Evolutionary conservation across 2,329 filamentous ascomycete species (phyloP).

Genomic region (Hymenoscyphus scutula): DNA sequence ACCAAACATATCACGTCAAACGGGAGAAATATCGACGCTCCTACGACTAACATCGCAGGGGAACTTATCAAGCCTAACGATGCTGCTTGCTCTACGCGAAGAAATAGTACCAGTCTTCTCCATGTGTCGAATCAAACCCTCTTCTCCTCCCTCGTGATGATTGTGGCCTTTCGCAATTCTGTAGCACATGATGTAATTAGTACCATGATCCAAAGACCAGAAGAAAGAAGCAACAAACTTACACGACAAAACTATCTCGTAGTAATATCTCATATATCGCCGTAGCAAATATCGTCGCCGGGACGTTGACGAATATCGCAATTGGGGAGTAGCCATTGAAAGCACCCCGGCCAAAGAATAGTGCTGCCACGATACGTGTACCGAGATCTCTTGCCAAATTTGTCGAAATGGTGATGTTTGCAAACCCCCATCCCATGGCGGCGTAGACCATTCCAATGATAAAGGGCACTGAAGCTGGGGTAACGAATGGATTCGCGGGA

Average conservation of each 20-base stretch:
- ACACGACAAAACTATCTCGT: slow-evolving; percentile 49
- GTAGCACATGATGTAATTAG: not conserved
- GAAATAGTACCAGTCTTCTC: slow-evolving; percentile 37
- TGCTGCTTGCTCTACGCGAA: slow-evolving; percentile 16
- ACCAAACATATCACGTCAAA: not conserved
- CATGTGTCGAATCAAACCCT: slow-evolving; percentile 46
- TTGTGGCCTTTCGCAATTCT: slow-evolving; percentile 48
- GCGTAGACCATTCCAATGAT: slow-evolving; percentile 54
- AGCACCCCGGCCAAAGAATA: slow-evolving; percentile 53
- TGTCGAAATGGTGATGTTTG: slow-evolving; percentile 51
- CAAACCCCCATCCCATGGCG: slow-evolving; percentile 51
- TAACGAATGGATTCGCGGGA: slow-evolving; percentile 56
- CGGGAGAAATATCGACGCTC: not conserved
- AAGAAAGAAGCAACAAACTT: slow-evolving; percentile 35
- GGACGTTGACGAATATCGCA: slow-evolving; percentile 54
- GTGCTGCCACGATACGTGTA: slow-evolving; percentile 56
- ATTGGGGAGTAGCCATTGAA: slow-evolving; percentile 53
- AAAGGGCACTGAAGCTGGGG: slow-evolving; percentile 47
- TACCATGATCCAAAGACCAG: not conserved
- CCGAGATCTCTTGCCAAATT: slow-evolving; percentile 59
- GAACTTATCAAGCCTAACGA: not conserved
- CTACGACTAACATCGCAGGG: not conserved
- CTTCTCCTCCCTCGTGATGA: slow-evolving; percentile 49
- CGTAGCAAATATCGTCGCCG: slow-evolving; percentile 54
- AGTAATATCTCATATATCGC: slow-evolving; percentile 54